Evolutionary conservation across 164 flowering plant species (phyloP).

Genomic region (Berberis vulgaris): DNA sequence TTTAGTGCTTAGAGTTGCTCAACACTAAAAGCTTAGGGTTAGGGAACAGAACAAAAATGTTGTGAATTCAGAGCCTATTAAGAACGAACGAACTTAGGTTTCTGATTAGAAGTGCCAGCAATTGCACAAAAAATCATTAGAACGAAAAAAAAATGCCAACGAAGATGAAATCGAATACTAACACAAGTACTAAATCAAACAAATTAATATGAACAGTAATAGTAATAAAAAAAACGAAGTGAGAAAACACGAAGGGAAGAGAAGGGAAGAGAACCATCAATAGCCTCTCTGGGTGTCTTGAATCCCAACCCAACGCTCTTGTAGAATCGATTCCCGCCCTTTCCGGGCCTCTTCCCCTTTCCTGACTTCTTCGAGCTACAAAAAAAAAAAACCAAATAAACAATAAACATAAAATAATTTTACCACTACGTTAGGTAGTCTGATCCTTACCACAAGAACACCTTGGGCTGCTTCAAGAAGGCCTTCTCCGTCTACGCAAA

Average conservation of each 20-base stretch:
- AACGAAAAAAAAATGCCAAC: too few relatives aligned
- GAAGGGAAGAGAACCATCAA: not conserved
- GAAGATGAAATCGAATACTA: not conserved
- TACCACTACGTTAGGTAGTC: not conserved
- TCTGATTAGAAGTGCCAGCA: not conserved
- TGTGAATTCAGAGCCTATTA: not conserved
- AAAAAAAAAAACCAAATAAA: not conserved
- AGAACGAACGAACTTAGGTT: not conserved
- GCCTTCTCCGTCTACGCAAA: constrained; percentile 9
- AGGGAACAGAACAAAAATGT: too few relatives aligned
- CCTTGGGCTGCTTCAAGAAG: constrained; percentile 3
- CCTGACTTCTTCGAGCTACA: constrained; percentile 5
- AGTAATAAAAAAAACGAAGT: not conserved
- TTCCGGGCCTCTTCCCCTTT: constrained; percentile 6
- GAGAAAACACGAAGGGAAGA: too few relatives aligned
- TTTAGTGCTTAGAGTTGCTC: not conserved
- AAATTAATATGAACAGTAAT: not conserved
- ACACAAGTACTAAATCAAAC: not conserved
- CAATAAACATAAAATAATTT: not conserved
- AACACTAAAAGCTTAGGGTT: too few relatives aligned
- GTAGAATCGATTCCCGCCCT: constrained; percentile 4
- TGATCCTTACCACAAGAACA: not conserved
- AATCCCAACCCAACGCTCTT: constrained; percentile 5
- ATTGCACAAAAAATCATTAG: not conserved
- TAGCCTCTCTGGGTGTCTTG: constrained; percentile 4